Percentiles rank a stretch among this genome's conserved stretches.
Conservation (phyloP, 306 rosid genomes). For the Malus sieversii region DNA sequence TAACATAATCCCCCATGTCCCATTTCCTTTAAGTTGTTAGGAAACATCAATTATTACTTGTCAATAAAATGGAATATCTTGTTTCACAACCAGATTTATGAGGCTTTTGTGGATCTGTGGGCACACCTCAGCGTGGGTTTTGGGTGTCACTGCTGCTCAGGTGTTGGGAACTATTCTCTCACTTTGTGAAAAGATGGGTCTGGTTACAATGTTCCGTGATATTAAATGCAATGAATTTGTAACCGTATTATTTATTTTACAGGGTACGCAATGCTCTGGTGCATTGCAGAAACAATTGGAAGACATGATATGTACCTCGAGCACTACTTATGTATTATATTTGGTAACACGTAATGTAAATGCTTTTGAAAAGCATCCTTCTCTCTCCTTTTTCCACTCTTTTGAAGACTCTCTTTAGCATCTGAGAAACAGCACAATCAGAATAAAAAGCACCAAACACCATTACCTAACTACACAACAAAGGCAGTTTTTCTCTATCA, state of each 20-base stretch:
- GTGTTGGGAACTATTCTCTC: slow-evolving; percentile 2
- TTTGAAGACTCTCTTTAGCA: slow-evolving; percentile 1
- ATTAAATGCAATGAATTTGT: too few relatives aligned
- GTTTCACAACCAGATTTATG: slow-evolving; percentile 2
- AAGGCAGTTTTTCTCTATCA: not conserved
- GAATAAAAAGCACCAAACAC: not conserved
- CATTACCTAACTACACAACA: not conserved
- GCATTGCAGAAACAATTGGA: too few relatives aligned
- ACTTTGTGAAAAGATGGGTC: not conserved
- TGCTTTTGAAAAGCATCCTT: not conserved
- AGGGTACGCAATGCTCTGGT: too few relatives aligned
- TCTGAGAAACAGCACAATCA: not conserved
- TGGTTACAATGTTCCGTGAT: too few relatives aligned
- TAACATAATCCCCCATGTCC: slow-evolving; percentile 11
- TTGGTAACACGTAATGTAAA: not conserved
- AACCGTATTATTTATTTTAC: too few relatives aligned
- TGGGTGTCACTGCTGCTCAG: not conserved
- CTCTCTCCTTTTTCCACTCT: not conserved
- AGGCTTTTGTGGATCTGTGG: not conserved
- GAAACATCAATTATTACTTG: slow-evolving; percentile 31
- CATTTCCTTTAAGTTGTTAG: slow-evolving; percentile 28
- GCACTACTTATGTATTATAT: not conserved
- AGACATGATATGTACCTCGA: not conserved
- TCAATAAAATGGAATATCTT: slow-evolving; percentile 13
- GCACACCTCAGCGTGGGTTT: not conserved